Conservation (phyloP, 495 filamentous ascomycete genomes). For the Thermochaetoides thermophila region DNA sequence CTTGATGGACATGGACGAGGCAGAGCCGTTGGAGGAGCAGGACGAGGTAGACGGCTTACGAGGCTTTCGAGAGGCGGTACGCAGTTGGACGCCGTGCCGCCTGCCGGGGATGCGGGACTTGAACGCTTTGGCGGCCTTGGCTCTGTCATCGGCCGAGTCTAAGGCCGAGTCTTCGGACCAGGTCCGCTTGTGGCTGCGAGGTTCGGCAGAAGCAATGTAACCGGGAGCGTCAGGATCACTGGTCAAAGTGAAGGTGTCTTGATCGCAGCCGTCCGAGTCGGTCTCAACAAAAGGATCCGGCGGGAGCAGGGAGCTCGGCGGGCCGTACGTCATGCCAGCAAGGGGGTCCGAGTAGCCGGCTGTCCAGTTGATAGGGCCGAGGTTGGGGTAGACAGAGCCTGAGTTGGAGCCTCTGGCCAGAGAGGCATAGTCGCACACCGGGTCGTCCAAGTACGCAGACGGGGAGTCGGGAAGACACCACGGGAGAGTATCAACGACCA, state of each 20-base stretch:
- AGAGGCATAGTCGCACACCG: not conserved
- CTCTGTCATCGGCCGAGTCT: not conserved
- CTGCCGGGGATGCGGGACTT: not conserved
- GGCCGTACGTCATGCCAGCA: not conserved
- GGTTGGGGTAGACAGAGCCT: not conserved
- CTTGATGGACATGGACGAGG: not conserved
- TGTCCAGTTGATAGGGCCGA: not conserved
- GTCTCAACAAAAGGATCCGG: not conserved
- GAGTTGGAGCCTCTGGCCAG: not conserved
- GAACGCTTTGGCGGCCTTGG: not conserved
- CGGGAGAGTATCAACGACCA: not conserved
- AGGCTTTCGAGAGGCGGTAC: constrained; percentile 12
- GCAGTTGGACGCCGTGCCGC: constrained; percentile 8
- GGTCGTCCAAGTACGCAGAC: constrained; percentile 4
- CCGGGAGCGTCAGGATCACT: not conserved
- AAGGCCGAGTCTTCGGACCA: constrained; percentile 1
- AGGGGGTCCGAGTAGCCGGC: not conserved
- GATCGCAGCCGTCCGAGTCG: constrained; percentile 1
- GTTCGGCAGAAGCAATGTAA: too few species aligned
- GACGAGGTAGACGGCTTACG: constrained; percentile 1
- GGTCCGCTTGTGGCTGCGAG: constrained; percentile 1
- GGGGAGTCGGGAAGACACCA: constrained; percentile 2
- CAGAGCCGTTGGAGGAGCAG: not conserved
- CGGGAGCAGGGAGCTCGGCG: not conserved
- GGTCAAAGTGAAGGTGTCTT: too few species aligned